Evolutionary conservation across 176 grass and related monocot species (phyloP), one percentile per base, ranked within the genome.

Genomic region (Carex cristatella): DNA sequence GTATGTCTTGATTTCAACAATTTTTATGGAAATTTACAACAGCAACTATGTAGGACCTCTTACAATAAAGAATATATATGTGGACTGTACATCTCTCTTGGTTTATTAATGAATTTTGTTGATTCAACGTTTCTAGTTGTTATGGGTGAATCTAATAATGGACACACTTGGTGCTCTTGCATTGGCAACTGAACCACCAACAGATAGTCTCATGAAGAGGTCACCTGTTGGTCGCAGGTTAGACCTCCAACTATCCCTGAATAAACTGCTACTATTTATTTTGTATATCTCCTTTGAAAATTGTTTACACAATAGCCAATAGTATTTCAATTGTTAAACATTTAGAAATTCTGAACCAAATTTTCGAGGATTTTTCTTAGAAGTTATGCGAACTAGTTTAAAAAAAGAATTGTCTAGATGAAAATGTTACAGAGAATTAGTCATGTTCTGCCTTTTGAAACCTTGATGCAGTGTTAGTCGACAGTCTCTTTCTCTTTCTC

Each of bases 111-210:
- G 28, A 49, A 86, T 87, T 63, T 65, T 85, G 78, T 62, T 35
- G 48, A 79, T 72, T 70, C 71, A 79, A 66, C 86, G 58, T 37
- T 87, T 71, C 66, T 88, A 98, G 96, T 93, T 98, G 88, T 88
- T 98, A 40, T 98, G 96, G 96, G 93, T 98, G 75, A 98, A 98
- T 83, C 93, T 98, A 67, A 98, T 98, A 16, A 98, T 98, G 96
- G 96, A 98, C 83, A 98, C 96, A 46, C 96, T 98, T 78, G 96
- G 96, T 54, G 96, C 96, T 81, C 90, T 98, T 78, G 96, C 96
- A 61, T 94, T 98, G 88, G 96, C 96, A 15, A 98, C 96, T 23
- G 96, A 98, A 92, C 89, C 93, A 84, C 96, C 96, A 58, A 95
- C 93, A 7, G 91, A 98, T 79, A 78, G 92, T 53, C 91, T 94